phyloP scores from a whole-genome alignment of 805 yeast genomes.

The Ogataea neopini region DNA sequence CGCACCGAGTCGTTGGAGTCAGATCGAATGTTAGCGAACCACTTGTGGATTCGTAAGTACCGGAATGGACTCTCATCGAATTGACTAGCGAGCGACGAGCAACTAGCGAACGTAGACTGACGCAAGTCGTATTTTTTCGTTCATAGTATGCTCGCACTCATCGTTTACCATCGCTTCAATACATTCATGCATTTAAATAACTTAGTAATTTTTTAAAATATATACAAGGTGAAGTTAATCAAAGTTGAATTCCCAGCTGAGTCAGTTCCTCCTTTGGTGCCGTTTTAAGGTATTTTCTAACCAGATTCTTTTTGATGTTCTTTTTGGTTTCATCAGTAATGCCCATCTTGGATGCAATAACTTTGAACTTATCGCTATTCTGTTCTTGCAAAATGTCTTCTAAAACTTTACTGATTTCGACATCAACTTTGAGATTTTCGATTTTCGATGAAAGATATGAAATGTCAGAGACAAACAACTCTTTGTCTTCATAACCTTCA shows the following conservation, averaged over 20 bases:
- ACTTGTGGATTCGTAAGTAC: background rate
- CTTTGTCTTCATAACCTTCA: slow-evolving; percentile 26
- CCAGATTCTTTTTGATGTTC: slow-evolving; percentile 66
- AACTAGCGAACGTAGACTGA: too few relatives aligned
- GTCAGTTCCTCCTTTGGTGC: slow-evolving; percentile 30
- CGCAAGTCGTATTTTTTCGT: too few relatives aligned
- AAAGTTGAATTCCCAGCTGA: slow-evolving; percentile 27
- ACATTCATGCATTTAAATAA: slow-evolving; percentile 2
- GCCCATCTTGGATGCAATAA: slow-evolving; percentile 38
- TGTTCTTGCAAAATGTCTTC: slow-evolving; percentile 29
- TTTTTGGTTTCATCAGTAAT: slow-evolving; percentile 44
- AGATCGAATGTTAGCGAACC: background rate
- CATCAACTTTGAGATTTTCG: slow-evolving; percentile 21
- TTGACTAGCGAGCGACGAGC: too few relatives aligned
- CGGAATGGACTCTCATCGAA: too few relatives aligned
- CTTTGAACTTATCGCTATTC: slow-evolving; percentile 37
- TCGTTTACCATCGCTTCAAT: slow-evolving; percentile 5
- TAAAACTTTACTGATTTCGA: slow-evolving; percentile 22
- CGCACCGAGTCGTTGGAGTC: too few relatives aligned
- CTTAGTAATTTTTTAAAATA: background rate
- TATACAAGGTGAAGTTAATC: slow-evolving; percentile 8
- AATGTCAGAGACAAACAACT: slow-evolving; percentile 33
- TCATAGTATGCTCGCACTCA: too few relatives aligned
- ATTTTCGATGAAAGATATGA: slow-evolving; percentile 26
- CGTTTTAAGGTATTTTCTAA: slow-evolving; percentile 55